Evolutionary conservation across 73 alveolate genomes (phyloP), one percentile per base, ranked within the genome.

Genomic region (Stentor roeselii): DNA sequence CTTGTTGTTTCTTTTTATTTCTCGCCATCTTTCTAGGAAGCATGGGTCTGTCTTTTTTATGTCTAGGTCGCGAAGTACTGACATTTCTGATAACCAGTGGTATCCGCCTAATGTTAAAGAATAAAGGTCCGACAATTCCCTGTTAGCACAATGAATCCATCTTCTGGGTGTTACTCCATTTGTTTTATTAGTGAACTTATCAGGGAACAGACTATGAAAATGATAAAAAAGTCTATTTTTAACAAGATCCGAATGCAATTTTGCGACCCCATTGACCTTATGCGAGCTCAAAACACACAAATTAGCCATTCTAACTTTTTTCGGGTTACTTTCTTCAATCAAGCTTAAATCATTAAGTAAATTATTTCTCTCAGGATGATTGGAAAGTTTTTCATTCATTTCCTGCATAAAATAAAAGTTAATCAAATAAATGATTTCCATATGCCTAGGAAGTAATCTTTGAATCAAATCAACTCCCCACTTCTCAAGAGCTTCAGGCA

Each of bases 151-250:
- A 87, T 97, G 96, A n/a, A 98, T 88, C 99, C 99, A 98, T 87
- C 99, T 94, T 50, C 99, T 87, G 3, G 99, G 99, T 32, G 99
- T 97, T 41, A 98, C 99, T 4, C 99, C 99, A 89, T 93, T 93
- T 59, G 98, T 93, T 83, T 86, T 87, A 83, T 92, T 93, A 85
- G 83, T 86, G 86, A 92, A 88, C 75, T 92, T 92, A 58, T 91
- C 67, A 35, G 96, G 97, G 89, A 92, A 92, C 60, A 89, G 59
- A 58, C 90, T 92, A 59, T 78, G 61, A 86, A 90, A 92, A 15
- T 89, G 93, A 83, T 86, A 86, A 39, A 92, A 92, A 42, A 92
- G 83, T 32, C 87, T 87, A 39, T 95, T 93, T 77, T 86, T 95
- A 82, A 93, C 60, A 85, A 95, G 75, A 75, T 93, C 96, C 34